Evolutionary conservation across 371 early-diverging fungal genomes (phyloP), one percentile per base, ranked within the genome.

Genomic region (Mortierella polycephala): DNA sequence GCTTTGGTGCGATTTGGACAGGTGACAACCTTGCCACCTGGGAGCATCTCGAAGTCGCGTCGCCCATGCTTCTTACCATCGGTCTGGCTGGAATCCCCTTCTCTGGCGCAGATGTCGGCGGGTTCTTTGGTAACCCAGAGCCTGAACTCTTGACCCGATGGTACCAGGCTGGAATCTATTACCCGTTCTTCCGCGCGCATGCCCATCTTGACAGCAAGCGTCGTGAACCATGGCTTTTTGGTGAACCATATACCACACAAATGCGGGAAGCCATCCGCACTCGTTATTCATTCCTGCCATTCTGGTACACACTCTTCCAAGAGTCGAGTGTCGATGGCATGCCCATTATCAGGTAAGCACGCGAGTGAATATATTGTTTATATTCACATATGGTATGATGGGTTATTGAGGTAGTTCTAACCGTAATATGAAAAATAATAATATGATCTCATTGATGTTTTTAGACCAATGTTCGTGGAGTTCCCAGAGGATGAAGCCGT

Each of bases 211-310:
- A 94, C 82, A 95, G 97, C 69, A 96, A 95, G 83, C 92, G 99
- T 20, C 90, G 98, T 44, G 98, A 98, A 77, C 98, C 99, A 10
- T 99, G 97, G 93, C 75, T 98, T 40, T 90, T 94, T 81, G 96
- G 93, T 18, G 95, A 95, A 59, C 91, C 90, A 5, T 90, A 90
- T 69, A 91, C 91, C 10, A 64, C 79, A 1, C 85, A 86, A 61
- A 92, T 94, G 42, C 91, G 94, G 5, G 85, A 87, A 30, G 91
- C 92, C 7, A 76, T 97, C 21, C 84, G 92, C 21, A 82, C 85
- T 46, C 89, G 97, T 44, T 97, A 97, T 81, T 82, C 88, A 4
- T 76, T 93, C 2, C 66, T 97, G 57, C 94, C 95, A 14, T 92
- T 90, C 77, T 86, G 93, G 85, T 96, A 96, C 83, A 95, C 95